A percentile compares a stretch with the other conserved stretches of the same genome.
These are phyloP conservation scores for Monosporozyma servazzii DNA, from an alignment of 805 yeast genomes.

Conservation along the genomic window DNA sequence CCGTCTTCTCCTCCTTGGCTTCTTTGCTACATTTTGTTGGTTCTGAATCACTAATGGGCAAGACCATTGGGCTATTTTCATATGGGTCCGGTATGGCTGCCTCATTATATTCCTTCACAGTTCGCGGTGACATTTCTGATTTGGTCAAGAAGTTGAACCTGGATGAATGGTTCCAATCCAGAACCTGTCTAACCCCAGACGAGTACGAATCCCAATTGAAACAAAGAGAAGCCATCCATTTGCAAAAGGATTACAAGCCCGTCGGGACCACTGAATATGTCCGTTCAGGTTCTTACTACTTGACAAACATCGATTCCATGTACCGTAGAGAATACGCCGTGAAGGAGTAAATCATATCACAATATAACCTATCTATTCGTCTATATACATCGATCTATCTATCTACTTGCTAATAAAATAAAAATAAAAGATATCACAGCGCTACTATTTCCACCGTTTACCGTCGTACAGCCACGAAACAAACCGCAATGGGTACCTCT, in stretches of 20 bases:
- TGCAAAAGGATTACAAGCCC: conserved; percentile 73
- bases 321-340: conserved; percentile 74
- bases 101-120: conserved; percentile 68
- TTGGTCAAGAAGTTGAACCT: conserved; percentile 60
- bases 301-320: conserved; percentile 75
- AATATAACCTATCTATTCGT: not conserved
- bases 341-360: conserved; percentile 39
- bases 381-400: not conserved
- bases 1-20: conserved; percentile 78
- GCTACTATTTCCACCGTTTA: no score
- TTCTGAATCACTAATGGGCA: conserved; percentile 61
- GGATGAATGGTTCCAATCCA: conserved; percentile 17
- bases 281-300: conserved; percentile 71
- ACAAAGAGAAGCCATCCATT: conserved; percentile 82
- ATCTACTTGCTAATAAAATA: not conserved
- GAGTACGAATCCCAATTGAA: conserved; percentile 74
- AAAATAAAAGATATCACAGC: not conserved
- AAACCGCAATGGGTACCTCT: not conserved
- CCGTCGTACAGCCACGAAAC: not conserved
- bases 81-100: conserved; percentile 98
- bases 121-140: conserved; percentile 69
- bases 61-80: conserved; percentile 87
- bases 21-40: conserved; percentile 74
- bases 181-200: conserved; percentile 62
- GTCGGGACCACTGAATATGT: conserved; percentile 67